Percentiles rank a stretch among this genome's conserved stretches.
These are phyloP conservation scores for Paramyrothecium sp. DNA, from an alignment of 2,329 filamentous ascomycete genomes.

Conservation along the genomic window DNA sequence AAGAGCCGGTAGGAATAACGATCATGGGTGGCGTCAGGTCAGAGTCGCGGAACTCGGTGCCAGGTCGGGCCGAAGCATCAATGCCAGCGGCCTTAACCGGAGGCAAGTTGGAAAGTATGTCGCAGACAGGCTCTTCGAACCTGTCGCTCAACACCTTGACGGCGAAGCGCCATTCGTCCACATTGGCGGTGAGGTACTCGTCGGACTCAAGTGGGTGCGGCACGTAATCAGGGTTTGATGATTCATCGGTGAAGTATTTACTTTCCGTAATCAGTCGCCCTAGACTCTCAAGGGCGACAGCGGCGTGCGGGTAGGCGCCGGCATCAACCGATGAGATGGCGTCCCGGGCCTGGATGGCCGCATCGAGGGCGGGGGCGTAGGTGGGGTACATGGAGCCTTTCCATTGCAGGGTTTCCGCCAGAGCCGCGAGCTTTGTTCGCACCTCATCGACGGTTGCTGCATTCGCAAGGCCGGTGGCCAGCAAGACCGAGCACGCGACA, in stretches of 20 bases:
- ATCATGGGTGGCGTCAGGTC: conserved; percentile 6
- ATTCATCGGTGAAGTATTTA: background rate
- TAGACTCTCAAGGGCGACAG: background rate
- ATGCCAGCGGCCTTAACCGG: background rate
- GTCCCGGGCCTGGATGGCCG: background rate
- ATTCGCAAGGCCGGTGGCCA: background rate
- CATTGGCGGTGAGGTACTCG: conserved; percentile 3
- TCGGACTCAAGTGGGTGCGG: background rate
- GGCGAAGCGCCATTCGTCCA: conserved; percentile 9
- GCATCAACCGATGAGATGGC: background rate
- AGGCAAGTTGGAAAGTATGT: background rate
- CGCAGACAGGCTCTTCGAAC: background rate
- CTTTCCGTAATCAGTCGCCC: background rate
- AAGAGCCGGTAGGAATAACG: conserved; percentile 9
- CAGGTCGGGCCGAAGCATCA: background rate
- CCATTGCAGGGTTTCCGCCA: background rate
- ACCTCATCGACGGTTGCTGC: background rate
- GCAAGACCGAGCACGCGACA: background rate
- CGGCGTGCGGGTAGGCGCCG: background rate
- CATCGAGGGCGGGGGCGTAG: background rate
- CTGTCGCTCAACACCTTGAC: conserved; percentile 4
- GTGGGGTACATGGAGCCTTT: background rate
- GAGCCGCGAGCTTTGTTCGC: background rate
- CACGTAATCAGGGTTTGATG: background rate
- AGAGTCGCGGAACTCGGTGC: conserved; percentile 7